Base-by-base conservation (phyloP, 192 early-diverging fungal species). In the Entomortierella parvispora region DNA sequence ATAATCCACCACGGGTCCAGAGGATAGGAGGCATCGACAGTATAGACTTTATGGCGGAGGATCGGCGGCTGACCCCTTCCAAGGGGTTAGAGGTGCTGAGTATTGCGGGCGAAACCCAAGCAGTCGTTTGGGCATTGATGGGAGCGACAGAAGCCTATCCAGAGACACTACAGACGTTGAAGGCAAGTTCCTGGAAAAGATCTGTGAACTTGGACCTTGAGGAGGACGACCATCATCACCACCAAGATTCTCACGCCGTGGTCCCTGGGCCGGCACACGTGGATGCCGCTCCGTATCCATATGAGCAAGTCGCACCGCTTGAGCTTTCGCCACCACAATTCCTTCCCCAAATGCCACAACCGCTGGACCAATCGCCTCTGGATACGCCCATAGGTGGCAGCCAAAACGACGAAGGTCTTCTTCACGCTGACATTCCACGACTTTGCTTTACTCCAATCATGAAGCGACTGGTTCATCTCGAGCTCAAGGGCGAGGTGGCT, bases 401-500 rank as follows among this genome's bases (percentile, higher is more conserved):
- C 23, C 23, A 18, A 45, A 59, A 11, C 11, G 4, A 49, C 31
- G n/a, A n/a, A n/a, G n/a, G n/a, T n/a, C 22, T 49, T 49, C 47
- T 49, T n/a, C n/a, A n/a, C n/a, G n/a, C 6, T 40, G 37, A 40
- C 37, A 40, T 46, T 3, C 58, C 58, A 1, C 34, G 28, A 1
- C 58, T 59, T 15, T 59, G 25, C 26, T 59, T 18, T 12, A 18
- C 43, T 2, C 25, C 58, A 29, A 43, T 43, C 22, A 68, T 68
- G 65, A 49, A 32, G 2, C 51, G 54, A 22, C 23, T 69, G 0
- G 43, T 32, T 1, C 25, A 58, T 3, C 23, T 69, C 0, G 67
- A 69, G 3, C 67, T 69, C 28, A 45, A 57, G 8, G 67, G 67
- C 2, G 67, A 69, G 5, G 45, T 69, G 4, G 58, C 67, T 2